Evolutionary conservation across 352 stramenopile species (phyloP).

Genomic region (Halophytophthora polymorphica): DNA sequence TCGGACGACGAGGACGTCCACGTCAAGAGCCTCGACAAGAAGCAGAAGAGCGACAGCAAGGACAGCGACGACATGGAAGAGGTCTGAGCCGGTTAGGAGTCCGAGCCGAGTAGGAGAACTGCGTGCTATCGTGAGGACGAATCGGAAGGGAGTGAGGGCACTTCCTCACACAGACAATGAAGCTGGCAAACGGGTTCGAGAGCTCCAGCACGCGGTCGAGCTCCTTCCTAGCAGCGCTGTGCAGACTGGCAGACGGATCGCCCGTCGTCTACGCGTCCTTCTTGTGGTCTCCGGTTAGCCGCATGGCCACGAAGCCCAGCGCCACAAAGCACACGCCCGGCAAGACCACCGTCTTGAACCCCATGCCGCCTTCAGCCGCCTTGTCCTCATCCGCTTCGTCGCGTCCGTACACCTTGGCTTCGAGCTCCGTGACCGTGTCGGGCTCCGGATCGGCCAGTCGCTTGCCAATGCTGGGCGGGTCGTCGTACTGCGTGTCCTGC

Average conservation of each 20-base stretch:
- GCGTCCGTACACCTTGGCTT: constrained; percentile 37
- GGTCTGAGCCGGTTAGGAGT: constrained; percentile 20
- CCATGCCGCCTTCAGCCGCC: constrained; percentile 6
- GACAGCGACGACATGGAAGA: constrained; percentile 49
- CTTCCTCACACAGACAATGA: background rate
- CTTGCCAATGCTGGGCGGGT: constrained; percentile 62
- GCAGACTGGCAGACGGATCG: no score
- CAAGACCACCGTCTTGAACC: constrained; percentile 40
- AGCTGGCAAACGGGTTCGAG: background rate
- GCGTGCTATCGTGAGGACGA: constrained; percentile 6
- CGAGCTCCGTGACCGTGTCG: constrained; percentile 32
- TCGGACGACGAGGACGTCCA: constrained; percentile 64
- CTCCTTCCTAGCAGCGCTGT: background rate
- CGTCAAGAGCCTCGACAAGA: constrained; percentile 28
- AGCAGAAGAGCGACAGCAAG: constrained; percentile 39
- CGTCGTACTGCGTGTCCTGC: constrained; percentile 38
- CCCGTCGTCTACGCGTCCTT: constrained; percentile 48
- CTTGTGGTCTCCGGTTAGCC: constrained; percentile 69
- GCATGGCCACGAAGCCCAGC: constrained; percentile 45
- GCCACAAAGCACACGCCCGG: constrained; percentile 49
- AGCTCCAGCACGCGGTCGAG: constrained; percentile 1
- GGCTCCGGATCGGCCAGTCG: constrained; percentile 28
- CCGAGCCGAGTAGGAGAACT: no score
- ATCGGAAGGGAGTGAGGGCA: background rate
- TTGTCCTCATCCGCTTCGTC: constrained; percentile 24